These are phyloP conservation scores for Eimeria acervulina DNA, from an alignment of 169 alveolate species.

Conservation along the genomic window DNA sequence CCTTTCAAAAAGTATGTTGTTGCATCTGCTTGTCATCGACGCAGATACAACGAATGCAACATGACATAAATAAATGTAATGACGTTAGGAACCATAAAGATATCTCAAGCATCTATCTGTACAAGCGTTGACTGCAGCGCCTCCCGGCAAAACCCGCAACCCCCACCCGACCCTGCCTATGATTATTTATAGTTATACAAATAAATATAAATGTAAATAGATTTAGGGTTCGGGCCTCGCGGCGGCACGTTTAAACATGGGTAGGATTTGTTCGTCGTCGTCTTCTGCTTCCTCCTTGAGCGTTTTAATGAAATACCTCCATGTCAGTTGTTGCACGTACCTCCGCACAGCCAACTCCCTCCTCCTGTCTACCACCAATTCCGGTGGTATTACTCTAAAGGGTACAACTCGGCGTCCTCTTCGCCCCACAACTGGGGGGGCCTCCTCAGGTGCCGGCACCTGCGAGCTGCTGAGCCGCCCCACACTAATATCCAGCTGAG, in stretches of 20 bases:
- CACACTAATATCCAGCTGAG: conserved; percentile 51
- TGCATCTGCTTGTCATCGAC: not conserved
- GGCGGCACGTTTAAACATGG: conserved; percentile 75
- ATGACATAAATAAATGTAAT: not conserved
- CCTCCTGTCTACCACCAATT: conserved; percentile 52
- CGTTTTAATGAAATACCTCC: conserved; percentile 73
- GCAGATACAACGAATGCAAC: conserved; percentile 8
- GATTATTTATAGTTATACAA: too few species aligned
- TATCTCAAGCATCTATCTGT: conserved; percentile 23
- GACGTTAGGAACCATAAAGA: not conserved
- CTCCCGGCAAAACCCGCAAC: too few species aligned
- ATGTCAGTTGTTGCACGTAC: conserved; percentile 57
- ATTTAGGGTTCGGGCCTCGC: conserved; percentile 33
- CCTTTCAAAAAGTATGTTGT: not conserved
- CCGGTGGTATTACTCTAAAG: conserved; percentile 45
- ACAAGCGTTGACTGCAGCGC: too few species aligned
- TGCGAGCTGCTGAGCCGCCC: conserved; percentile 47
- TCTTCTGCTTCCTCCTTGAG: conserved; percentile 79
- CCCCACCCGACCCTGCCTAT: too few species aligned
- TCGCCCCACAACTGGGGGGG: conserved; percentile 46
- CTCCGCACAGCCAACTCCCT: conserved; percentile 48
- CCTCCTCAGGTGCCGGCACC: conserved; percentile 67
- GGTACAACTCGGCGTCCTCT: conserved; percentile 49
- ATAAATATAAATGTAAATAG: too few species aligned
- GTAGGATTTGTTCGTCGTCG: conserved; percentile 77